Percentiles rank a stretch among this genome's conserved stretches.
Conservation (phyloP, 441 rosid species). For the Brassica hybrid region DNA sequence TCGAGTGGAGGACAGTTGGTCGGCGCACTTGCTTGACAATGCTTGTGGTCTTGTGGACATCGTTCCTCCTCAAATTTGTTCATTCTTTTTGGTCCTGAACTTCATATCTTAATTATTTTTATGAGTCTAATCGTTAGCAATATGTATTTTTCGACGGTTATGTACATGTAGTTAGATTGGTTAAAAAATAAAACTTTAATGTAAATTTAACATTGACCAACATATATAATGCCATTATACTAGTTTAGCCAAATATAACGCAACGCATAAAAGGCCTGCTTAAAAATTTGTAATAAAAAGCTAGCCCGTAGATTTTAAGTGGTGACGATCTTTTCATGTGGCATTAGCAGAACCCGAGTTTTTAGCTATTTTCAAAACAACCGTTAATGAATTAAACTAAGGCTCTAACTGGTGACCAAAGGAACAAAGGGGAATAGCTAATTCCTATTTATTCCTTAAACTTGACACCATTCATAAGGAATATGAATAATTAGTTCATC, state of each 20-base stretch:
- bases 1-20: conserved; percentile 38
- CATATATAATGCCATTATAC: background rate
- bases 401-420: no score
- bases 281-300: background rate
- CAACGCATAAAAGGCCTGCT: background rate
- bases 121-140: conserved; percentile 14
- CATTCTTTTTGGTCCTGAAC: background rate
- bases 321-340: background rate
- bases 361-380: background rate
- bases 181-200: background rate
- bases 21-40: conserved; percentile 15
- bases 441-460: no score
- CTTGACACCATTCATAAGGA: no score
- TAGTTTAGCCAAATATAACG: background rate
- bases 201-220: conserved; percentile 6
- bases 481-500: no score
- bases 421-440: no score
- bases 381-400: no score
- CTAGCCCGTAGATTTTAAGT: background rate
- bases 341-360: background rate
- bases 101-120: background rate
- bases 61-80: background rate
- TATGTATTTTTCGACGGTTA: background rate
- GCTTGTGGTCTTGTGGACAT: conserved; percentile 38
- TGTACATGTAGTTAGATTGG: background rate